Base-by-base conservation (phyloP, 2,329 filamentous ascomycete genomes). In the Trichoderma sp. region DNA sequence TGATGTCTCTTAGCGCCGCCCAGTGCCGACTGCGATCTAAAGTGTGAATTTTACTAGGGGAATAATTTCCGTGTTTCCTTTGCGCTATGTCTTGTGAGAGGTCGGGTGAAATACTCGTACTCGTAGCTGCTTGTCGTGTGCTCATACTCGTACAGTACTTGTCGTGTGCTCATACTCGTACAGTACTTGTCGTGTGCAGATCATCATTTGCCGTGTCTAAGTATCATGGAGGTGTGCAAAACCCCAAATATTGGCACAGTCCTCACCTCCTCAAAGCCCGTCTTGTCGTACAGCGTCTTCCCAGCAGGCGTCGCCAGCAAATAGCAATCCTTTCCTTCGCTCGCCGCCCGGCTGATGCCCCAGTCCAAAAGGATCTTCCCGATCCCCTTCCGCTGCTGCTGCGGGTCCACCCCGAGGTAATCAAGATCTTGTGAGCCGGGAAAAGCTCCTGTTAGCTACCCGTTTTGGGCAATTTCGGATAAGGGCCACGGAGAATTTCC, bases 371-470 rank as follows among this genome's bases (percentile, higher is more conserved):
- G 63, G 47, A 73, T 70, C 58, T 69, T 74, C 15, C 74, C 74
- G 30, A 75, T 75, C 21, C 74, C 74, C 70, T 71, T 75, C 24
- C 72, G 71, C 51, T 74, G 74, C 18, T 75, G 73, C 11, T 61
- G 34, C 14, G 74, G 73, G 36, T 75, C 71, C n/a, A 74, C 74
- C 4, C 71, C 74, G 5, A 75, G 71, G 32, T 74, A 74, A 60
- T 75, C 74, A 15, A 75, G 74, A 62, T 75, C 74, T 73, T 70
- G 28, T 32, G 30, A 43, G 18, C 36, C n/a, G 26, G n/a, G 11
- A 21, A 51, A 58, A 12, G n/a, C 15, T 24, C 53, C 21, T 53
- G 36, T 70, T 34, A 53, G 30, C 47, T 53, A 51, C 67, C 30
- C n/a, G 36, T 51, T 61, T 53, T 62, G 26, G 36, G 28, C 26